Evolutionary conservation across 352 stramenopile genomes (phyloP).

Genomic region (Globisporangium emineosum): DNA sequence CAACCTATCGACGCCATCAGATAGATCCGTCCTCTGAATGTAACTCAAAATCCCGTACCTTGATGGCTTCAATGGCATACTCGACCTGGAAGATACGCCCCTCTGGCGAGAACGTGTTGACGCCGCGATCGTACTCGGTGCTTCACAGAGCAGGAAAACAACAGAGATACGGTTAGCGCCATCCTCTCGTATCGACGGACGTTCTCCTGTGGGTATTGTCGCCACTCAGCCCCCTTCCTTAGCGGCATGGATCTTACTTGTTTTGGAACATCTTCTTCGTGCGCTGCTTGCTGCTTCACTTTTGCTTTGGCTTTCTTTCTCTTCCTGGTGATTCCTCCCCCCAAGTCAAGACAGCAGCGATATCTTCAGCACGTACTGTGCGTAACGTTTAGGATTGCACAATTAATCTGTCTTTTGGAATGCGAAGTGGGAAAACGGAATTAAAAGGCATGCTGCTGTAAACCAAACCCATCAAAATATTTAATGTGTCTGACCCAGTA

Average conservation of each 20-base stretch:
- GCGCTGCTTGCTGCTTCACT: conserved; percentile 10
- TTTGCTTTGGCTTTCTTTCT: conserved; percentile 14
- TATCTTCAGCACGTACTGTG: conserved; percentile 28
- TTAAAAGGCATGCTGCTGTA: background rate
- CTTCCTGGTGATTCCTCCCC: conserved; percentile 26
- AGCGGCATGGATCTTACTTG: conserved; percentile 27
- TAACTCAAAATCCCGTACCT: conserved; percentile 47
- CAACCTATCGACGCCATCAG: too few species aligned
- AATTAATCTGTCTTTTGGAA: background rate
- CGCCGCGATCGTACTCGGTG: conserved; percentile 98
- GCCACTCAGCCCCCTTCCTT: background rate
- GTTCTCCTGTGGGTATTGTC: too few species aligned
- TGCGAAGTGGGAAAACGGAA: background rate
- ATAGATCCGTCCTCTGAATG: background rate
- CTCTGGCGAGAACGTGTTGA: conserved; percentile 99
- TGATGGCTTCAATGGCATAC: conserved; percentile 98
- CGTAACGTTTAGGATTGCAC: background rate
- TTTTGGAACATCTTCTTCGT: conserved; percentile 60
- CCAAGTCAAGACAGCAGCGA: conserved; percentile 15
- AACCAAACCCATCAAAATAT: too few species aligned
- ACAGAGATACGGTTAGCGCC: background rate
- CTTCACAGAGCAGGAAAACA: conserved; percentile 27
- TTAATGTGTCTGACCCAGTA: too few species aligned
- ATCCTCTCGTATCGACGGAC: too few species aligned
- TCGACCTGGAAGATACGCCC: conserved; percentile 99